Base-by-base conservation (phyloP, 2,329 filamentous ascomycete genomes). In the Aspergillus carbonarius region DNA sequence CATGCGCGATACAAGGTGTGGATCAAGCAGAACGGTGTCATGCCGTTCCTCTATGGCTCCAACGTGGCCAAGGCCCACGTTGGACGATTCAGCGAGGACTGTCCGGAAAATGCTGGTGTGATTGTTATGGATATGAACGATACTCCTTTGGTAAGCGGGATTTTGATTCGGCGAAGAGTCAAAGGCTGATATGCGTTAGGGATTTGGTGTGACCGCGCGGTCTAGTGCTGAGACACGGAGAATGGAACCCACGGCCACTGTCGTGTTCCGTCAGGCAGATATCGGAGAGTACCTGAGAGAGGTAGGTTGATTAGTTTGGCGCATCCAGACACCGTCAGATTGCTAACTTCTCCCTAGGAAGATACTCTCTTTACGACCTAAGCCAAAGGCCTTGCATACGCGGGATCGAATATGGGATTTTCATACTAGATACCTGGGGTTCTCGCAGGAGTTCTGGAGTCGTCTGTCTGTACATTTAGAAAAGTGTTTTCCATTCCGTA, bases 1-100 rank as follows among this genome's bases (percentile, higher is more conserved):
- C 92, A 97, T 75, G 93, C 93, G 46, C 84, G 95, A 60, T 96
- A 96, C 80, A 98, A 98, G 85, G 88, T 98, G 68, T 98, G 93
- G 92, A 88, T 99, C 66, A 96, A 96, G 78, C 85, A 88, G 60
- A 98, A 98, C 78, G 95, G 95, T 66, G 93, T 96, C 71, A 96
- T 97, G 92, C 93, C 95, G 1, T 98, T 96, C 75, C 79, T 99
- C 48, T 99, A 98, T 77, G 95, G 95, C 54, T 91, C 91, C 58
- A 93, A 98, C 76, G 83, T 96, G 54, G 86, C 96, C 66, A 91
- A 91, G 75, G 89, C 88, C 32, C 89, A 92, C 74, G 85, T 95
- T 17, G 91, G 91, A 18, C 81, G 92, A 61, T 93, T 90, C 88
- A 90, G 87, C 40, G 92, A 96, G 70, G 93, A 98, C 79, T 93